A percentile compares a stretch with the other conserved stretches of the same genome.
phyloP scores from a whole-genome alignment of 805 yeast species.

The Komagataella phaffii region DNA sequence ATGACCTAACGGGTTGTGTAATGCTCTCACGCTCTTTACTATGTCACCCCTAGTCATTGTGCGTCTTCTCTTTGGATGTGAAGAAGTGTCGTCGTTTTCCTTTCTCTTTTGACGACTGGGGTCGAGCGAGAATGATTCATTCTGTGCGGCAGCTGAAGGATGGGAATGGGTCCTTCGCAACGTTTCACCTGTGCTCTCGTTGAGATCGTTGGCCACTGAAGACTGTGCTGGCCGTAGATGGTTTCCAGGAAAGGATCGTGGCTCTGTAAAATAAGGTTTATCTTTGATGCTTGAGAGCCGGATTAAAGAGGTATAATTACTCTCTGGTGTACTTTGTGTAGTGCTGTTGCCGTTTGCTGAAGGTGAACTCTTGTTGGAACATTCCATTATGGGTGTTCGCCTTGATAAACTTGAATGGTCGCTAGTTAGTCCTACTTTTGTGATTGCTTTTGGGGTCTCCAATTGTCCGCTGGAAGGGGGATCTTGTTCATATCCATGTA shows the following conservation, averaged over 20 bases:
- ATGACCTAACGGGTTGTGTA: background rate
- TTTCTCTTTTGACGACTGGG: background rate
- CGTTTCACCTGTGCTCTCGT: background rate
- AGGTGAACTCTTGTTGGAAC: background rate
- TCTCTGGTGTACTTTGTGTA: background rate
- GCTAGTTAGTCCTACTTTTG: background rate
- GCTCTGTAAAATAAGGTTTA: background rate
- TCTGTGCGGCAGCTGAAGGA: background rate
- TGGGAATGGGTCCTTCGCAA: background rate
- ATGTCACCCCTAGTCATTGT: background rate
- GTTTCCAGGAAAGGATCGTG: background rate
- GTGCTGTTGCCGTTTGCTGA: background rate
- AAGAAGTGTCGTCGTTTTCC: background rate
- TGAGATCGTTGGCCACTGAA: background rate
- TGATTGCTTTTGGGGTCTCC: background rate
- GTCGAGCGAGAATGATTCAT: background rate
- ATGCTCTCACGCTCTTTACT: background rate
- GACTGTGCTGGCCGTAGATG: background rate
- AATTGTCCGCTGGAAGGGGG: background rate
- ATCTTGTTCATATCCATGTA: background rate
- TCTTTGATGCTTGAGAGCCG: background rate
- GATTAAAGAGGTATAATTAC: background rate
- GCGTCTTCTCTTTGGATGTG: background rate
- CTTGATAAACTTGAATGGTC: too few relatives aligned
- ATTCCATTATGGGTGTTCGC: background rate